A percentile compares a stretch with the other conserved stretches of the same genome.
Conservation (phyloP, 2,329 filamentous ascomycete species). For the Fonsecaea erecta region DNA sequence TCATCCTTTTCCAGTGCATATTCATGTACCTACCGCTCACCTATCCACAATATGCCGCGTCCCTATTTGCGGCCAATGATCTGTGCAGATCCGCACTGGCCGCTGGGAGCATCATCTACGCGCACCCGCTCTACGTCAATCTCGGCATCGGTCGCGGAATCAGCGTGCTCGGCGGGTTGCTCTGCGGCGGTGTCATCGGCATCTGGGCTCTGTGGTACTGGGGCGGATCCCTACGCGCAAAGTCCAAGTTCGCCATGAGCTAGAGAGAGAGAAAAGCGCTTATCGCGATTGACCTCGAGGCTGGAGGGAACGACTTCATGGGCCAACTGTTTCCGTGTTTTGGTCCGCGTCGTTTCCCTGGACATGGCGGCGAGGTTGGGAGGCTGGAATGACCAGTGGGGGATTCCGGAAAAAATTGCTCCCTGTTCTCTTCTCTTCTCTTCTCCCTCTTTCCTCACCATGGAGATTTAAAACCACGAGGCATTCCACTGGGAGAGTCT, state of each 20-base stretch:
- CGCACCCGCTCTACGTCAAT: slow-evolving; percentile 44
- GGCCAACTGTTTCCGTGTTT: too few species aligned
- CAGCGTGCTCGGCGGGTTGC: slow-evolving; percentile 44
- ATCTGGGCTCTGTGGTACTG: slow-evolving; percentile 65
- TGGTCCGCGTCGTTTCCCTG: too few species aligned
- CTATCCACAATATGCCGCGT: slow-evolving; percentile 38
- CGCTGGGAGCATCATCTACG: slow-evolving; percentile 45
- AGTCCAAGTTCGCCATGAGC: slow-evolving; percentile 57
- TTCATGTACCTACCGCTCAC: slow-evolving; percentile 39
- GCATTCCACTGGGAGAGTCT: too few species aligned
- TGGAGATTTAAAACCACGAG: too few species aligned
- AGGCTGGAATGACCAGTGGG: too few species aligned
- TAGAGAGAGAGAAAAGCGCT: too few species aligned
- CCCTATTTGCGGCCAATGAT: slow-evolving; percentile 40
- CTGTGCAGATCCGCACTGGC: slow-evolving; percentile 42
- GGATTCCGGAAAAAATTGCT: too few species aligned
- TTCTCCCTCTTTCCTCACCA: too few species aligned
- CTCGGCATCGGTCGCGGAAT: slow-evolving; percentile 44
- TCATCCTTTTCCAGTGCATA: slow-evolving; percentile 39
- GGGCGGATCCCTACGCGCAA: slow-evolving; percentile 59
- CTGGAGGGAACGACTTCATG: too few species aligned
- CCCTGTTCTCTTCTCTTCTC: too few species aligned
- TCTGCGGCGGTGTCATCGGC: slow-evolving; percentile 53
- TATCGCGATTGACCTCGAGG: too few species aligned
- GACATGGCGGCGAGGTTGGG: too few species aligned